phyloP scores from a whole-genome alignment of 2,329 filamentous ascomycete species.

The Monosporascus sp. region DNA sequence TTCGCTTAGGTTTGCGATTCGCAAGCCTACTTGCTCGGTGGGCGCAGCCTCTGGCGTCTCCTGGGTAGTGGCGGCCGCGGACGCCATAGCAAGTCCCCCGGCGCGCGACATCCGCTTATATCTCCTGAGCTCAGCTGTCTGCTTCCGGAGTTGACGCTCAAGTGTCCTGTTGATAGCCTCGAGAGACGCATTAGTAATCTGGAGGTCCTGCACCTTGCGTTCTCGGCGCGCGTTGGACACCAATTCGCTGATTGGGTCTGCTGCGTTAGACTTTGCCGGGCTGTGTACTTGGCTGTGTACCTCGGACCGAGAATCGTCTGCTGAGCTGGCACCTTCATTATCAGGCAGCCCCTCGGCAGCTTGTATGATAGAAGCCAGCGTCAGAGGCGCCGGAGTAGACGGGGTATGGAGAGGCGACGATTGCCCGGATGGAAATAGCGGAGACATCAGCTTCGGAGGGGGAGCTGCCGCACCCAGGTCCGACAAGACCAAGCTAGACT shows the following conservation, averaged over 20 bases:
- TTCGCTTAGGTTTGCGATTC: slow-evolving; percentile 48
- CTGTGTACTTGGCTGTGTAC: slow-evolving; percentile 52
- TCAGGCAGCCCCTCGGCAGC: slow-evolving; percentile 46
- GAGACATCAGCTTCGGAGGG: slow-evolving; percentile 15
- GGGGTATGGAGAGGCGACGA: slow-evolving; percentile 28
- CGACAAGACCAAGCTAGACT: slow-evolving; percentile 30
- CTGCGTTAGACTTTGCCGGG: slow-evolving; percentile 51
- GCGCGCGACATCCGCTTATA: slow-evolving; percentile 82
- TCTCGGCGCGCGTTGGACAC: slow-evolving; percentile 87
- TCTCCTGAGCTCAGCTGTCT: slow-evolving; percentile 79
- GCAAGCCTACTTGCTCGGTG: slow-evolving; percentile 37
- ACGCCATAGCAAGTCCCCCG: slow-evolving; percentile 62
- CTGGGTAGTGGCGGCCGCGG: slow-evolving; percentile 38
- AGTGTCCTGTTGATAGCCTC: slow-evolving; percentile 92
- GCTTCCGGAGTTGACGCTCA: slow-evolving; percentile 85
- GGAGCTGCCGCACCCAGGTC: slow-evolving; percentile 7
- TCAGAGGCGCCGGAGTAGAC: slow-evolving; percentile 36
- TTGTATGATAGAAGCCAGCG: slow-evolving; percentile 52
- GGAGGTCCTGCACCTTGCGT: slow-evolving; percentile 89
- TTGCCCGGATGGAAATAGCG: slow-evolving; percentile 28
- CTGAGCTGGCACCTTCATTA: slow-evolving; percentile 19
- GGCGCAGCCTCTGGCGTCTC: slow-evolving; percentile 38
- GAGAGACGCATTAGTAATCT: slow-evolving; percentile 93
- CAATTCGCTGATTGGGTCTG: slow-evolving; percentile 65
- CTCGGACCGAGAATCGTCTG: slow-evolving; percentile 28